These are phyloP conservation scores for Thymus quinquecostatus DNA, from an alignment of 257 asterid genomes.

Conservation along the genomic window DNA sequence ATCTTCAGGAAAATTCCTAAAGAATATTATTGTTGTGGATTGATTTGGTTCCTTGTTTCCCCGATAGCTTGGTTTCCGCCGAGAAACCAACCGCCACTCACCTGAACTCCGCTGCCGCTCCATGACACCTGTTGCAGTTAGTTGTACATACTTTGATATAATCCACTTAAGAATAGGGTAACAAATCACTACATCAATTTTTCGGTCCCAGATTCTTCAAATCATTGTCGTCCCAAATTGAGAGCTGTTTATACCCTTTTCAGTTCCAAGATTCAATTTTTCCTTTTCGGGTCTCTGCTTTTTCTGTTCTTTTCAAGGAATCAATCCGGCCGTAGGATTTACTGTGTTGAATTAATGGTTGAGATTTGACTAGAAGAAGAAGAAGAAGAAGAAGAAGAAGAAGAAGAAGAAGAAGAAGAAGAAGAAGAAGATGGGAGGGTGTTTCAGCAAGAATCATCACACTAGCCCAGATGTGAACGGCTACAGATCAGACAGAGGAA, in stretches of 20 bases:
- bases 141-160: too few relatives aligned
- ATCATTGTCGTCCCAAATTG: too few relatives aligned
- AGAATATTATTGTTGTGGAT: too few relatives aligned
- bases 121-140: too few relatives aligned
- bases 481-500: slow-evolving; percentile 40
- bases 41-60: too few relatives aligned
- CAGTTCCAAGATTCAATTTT: slow-evolving; percentile 3
- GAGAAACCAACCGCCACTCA: too few relatives aligned
- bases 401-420: background rate
- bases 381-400: background rate
- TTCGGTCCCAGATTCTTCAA: background rate
- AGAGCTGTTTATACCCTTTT: background rate
- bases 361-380: background rate
- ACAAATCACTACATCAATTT: too few relatives aligned
- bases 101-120: too few relatives aligned
- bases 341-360: background rate
- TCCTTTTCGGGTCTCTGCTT: background rate
- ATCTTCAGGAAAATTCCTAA: too few relatives aligned
- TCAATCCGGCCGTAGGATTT: background rate
- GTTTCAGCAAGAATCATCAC: slow-evolving; percentile 59
- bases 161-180: too few relatives aligned
- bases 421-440: slow-evolving; percentile 48
- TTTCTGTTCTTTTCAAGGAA: slow-evolving; percentile 4
- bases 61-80: too few relatives aligned
- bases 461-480: slow-evolving; percentile 40